Percentiles rank a stretch among this genome's conserved stretches.
phyloP scores from a whole-genome alignment of 192 early-diverging fungal genomes.

The Neocallimastix lanati region DNA sequence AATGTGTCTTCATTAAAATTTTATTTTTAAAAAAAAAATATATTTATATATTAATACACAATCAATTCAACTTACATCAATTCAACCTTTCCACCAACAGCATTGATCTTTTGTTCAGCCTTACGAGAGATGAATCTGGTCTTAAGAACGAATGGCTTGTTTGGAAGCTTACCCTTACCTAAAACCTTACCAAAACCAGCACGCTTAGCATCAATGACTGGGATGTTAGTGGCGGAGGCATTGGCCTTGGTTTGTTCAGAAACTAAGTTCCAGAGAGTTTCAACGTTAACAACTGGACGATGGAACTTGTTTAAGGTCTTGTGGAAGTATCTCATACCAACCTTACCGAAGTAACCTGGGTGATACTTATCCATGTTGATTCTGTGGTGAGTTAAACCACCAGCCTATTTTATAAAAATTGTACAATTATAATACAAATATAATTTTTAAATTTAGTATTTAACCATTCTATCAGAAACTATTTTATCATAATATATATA shows the following conservation, averaged over 20 bases:
- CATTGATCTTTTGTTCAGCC: slow-evolving; percentile 98
- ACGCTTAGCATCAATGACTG: slow-evolving; percentile 75
- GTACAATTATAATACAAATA: neutral
- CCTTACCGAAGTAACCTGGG: slow-evolving; percentile 99
- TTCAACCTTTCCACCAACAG: slow-evolving; percentile 52
- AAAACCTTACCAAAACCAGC: slow-evolving; percentile 89
- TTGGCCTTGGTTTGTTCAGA: slow-evolving; percentile 64
- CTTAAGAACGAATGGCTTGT: slow-evolving; percentile 87
- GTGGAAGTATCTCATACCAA: slow-evolving; percentile 98
- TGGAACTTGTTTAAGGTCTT: slow-evolving; percentile 74
- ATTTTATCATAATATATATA: neutral
- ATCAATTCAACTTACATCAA: neutral
- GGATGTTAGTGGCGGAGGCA: slow-evolving; percentile 64
- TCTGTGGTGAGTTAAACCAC: slow-evolving; percentile 98
- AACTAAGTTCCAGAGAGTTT: slow-evolving; percentile 85
- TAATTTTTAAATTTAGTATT: neutral
- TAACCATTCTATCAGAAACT: too few species aligned
- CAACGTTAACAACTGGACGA: slow-evolving; percentile 78
- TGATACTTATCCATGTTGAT: slow-evolving; percentile 99
- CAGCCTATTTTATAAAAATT: slow-evolving; percentile 27
- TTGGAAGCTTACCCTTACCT: slow-evolving; percentile 77
- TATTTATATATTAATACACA: too few species aligned
- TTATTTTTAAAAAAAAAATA: too few species aligned
- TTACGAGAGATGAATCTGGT: slow-evolving; percentile 72
- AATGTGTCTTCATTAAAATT: too few species aligned